phyloP scores from a whole-genome alignment of 441 rosid genomes.

The Populus tomentosa region DNA sequence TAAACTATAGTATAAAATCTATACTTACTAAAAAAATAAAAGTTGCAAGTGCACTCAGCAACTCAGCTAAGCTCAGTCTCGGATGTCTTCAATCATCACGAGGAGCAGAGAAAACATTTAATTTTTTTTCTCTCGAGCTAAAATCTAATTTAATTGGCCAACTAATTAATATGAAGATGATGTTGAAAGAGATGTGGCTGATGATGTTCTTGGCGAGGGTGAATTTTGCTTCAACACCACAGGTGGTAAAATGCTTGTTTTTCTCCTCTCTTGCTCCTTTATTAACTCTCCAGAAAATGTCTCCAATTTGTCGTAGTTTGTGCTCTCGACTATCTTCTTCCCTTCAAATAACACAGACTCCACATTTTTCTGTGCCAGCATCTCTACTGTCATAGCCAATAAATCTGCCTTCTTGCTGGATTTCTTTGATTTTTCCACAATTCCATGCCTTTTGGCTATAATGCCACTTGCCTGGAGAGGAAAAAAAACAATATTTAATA shows the following conservation, averaged over 20 bases:
- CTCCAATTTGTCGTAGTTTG: constrained; percentile 45
- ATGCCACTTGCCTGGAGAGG: constrained; percentile 28
- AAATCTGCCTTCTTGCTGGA: constrained; percentile 15
- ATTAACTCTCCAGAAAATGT: constrained; percentile 38
- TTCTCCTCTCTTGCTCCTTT: constrained; percentile 56
- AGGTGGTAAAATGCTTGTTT: constrained; percentile 42
- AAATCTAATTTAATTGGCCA: neutral
- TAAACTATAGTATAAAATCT: neutral
- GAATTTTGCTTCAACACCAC: constrained; percentile 46
- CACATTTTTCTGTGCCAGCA: constrained; percentile 39
- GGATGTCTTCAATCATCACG: constrained; percentile 16
- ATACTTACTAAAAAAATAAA: neutral
- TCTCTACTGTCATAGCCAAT: constrained; percentile 22
- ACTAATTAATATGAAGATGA: constrained; percentile 27
- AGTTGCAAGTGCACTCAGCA: neutral
- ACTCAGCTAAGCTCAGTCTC: constrained; percentile 20
- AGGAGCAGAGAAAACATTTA: constrained; percentile 17
- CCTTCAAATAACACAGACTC: constrained; percentile 50
- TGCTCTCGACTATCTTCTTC: constrained; percentile 39
- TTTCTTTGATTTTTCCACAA: neutral
- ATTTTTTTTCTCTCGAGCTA: neutral
- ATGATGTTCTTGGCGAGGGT: constrained; percentile 55
- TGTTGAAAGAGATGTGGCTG: constrained; percentile 50
- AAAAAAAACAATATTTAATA: neutral
- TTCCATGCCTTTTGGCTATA: neutral